These are phyloP conservation scores for Arthrobotrys sinensis DNA, from an alignment of 2,329 filamentous ascomycete species.

Conservation along the genomic window DNA sequence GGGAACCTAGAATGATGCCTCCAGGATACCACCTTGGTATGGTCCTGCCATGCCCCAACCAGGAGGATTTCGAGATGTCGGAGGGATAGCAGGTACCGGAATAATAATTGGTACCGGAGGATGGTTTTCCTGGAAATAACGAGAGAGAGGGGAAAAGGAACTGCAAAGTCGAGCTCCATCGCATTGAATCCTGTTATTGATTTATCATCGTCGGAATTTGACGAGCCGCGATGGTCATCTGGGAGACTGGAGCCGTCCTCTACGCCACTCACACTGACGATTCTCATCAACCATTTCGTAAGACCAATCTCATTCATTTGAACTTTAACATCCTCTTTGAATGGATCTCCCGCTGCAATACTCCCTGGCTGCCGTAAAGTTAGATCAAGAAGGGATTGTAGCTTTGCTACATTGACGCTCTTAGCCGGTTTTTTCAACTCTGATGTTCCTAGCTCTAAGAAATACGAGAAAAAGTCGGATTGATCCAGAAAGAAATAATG, in stretches of 20 bases:
- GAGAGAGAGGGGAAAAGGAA: constrained; percentile 94
- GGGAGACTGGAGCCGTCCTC: constrained; percentile 78
- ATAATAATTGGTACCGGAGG: constrained; percentile 95
- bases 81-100: constrained; percentile 91
- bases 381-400: constrained; percentile 95
- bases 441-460: constrained; percentile 89
- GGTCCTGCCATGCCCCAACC: constrained; percentile 89
- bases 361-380: constrained; percentile 96
- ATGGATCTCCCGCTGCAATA: constrained; percentile 92
- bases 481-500: constrained; percentile 99
- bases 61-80: constrained; percentile 91
- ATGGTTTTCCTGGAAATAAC: constrained; percentile 97
- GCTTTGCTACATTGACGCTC: constrained; percentile 89
- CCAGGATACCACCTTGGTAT: constrained; percentile 86
- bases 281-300: constrained; percentile 93
- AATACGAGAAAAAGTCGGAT: constrained; percentile 98
- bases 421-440: constrained; percentile 92
- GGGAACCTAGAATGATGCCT: constrained; percentile 81
- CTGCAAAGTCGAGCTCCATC: constrained; percentile 91
- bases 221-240: constrained; percentile 78
- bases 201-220: constrained; percentile 82
- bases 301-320: constrained; percentile 96
- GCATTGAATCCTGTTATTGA: constrained; percentile 92
- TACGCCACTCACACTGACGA: constrained; percentile 90
- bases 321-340: constrained; percentile 98